phyloP scores from a whole-genome alignment of 441 rosid genomes.

The Eugenia klotzschiana region DNA sequence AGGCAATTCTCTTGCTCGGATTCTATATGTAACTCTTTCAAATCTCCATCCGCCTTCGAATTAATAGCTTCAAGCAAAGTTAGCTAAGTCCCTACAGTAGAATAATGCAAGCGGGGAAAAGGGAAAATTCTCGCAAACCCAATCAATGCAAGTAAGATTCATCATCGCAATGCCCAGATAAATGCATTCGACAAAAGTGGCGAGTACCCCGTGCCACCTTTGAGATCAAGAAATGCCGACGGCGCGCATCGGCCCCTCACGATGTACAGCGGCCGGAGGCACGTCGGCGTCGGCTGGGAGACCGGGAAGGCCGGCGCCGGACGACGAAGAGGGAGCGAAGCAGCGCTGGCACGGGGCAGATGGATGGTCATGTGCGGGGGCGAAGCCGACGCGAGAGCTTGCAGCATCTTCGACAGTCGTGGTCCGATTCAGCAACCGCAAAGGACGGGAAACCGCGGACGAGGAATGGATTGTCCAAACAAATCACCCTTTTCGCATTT shows the following conservation, averaged over 20 bases:
- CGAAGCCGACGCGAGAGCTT: background rate
- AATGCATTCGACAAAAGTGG: background rate
- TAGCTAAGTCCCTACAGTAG: background rate
- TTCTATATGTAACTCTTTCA: background rate
- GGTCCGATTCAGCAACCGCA: background rate
- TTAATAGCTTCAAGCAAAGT: background rate
- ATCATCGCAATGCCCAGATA: background rate
- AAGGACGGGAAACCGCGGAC: background rate
- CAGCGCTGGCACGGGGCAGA: background rate
- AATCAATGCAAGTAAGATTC: background rate
- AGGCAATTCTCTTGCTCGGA: background rate
- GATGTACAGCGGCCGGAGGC: background rate
- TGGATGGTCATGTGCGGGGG: conserved; percentile 5
- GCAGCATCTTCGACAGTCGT: background rate
- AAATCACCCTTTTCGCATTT: background rate
- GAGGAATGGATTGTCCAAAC: background rate
- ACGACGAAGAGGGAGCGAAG: conserved; percentile 8
- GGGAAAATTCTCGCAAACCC: background rate
- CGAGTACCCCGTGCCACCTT: conserved; percentile 35
- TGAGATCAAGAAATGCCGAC: conserved; percentile 23
- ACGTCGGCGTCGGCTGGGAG: conserved; percentile 1
- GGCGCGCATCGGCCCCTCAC: conserved; percentile 3
- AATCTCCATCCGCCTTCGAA: background rate
- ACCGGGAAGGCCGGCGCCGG: conserved; percentile 1
- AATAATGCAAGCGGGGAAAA: background rate